These are phyloP conservation scores for Syzygium malaccense DNA, from an alignment of 441 rosid species.

Conservation along the genomic window DNA sequence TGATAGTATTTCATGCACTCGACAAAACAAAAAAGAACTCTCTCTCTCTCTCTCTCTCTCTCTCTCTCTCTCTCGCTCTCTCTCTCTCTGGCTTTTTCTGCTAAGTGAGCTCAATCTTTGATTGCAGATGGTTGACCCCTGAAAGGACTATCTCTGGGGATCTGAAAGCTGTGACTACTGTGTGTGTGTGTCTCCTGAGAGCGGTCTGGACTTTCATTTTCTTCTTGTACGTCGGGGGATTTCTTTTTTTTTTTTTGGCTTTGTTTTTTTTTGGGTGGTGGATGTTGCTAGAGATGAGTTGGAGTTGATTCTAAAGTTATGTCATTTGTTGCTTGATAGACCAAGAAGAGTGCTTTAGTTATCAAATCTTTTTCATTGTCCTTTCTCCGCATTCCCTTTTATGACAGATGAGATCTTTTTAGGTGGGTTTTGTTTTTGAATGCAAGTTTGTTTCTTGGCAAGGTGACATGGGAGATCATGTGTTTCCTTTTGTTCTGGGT, in stretches of 20 bases:
- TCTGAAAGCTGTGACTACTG: conserved; percentile 10
- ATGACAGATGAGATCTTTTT: background rate
- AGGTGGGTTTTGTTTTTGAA: background rate
- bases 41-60: background rate
- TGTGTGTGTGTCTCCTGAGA: conserved; percentile 6
- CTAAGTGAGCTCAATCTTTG: background rate
- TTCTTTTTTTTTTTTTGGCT: background rate
- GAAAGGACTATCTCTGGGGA: conserved; percentile 9
- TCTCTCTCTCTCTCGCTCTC: background rate
- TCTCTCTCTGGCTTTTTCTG: background rate
- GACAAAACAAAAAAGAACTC: background rate
- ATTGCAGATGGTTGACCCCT: conserved; percentile 41
- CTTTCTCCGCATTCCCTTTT: background rate
- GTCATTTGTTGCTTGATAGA: background rate
- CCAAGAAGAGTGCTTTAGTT: background rate
- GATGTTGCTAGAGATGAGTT: background rate
- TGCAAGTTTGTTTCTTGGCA: background rate
- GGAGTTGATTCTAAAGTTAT: background rate
- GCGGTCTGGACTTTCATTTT: background rate
- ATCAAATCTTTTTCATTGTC: background rate
- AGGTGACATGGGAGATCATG: background rate
- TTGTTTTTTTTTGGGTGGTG: background rate
- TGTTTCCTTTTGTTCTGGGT: conserved; percentile 8
- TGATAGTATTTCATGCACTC: background rate
- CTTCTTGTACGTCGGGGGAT: background rate